A percentile compares a stretch with the other conserved stretches of the same genome.
Conservation (phyloP, 768 basidiomycete species). For the Chalciporus chontae region DNA sequence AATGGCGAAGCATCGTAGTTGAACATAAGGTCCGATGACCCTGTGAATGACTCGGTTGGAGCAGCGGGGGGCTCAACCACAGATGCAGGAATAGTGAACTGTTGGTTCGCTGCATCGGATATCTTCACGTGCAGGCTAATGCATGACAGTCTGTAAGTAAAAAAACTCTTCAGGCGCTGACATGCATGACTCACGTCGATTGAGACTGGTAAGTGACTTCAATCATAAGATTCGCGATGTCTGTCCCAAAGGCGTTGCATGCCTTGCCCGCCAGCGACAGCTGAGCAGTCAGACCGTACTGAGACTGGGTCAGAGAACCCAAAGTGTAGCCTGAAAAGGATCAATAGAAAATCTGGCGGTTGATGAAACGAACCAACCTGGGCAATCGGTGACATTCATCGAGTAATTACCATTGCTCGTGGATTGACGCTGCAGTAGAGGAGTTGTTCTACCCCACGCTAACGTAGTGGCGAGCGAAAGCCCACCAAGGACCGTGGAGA, state of each 20-base stretch:
- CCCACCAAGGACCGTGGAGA: constrained; percentile 9
- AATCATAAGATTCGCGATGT: constrained; percentile 56
- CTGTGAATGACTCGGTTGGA: constrained; percentile 32
- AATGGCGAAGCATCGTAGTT: constrained; percentile 64
- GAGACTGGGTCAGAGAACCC: constrained; percentile 38
- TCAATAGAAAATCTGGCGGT: not conserved
- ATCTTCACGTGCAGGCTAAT: constrained; percentile 66
- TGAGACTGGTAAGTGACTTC: constrained; percentile 63
- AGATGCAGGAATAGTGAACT: constrained; percentile 64
- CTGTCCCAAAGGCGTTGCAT: constrained; percentile 65
- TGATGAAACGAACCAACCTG: constrained; percentile 18
- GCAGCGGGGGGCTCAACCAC: constrained; percentile 42
- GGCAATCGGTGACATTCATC: constrained; percentile 30
- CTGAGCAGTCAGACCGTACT: constrained; percentile 50
- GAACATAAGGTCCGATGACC: constrained; percentile 62
- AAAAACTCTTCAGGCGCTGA: not conserved
- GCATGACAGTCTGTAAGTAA: not conserved
- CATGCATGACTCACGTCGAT: constrained; percentile 36
- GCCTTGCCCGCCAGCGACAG: constrained; percentile 51
- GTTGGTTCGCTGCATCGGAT: constrained; percentile 53
- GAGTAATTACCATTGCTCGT: constrained; percentile 14
- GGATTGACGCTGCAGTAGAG: constrained; percentile 6
- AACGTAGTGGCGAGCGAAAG: constrained; percentile 3
- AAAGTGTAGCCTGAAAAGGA: constrained; percentile 50
- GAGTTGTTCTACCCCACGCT: constrained; percentile 4